These are phyloP conservation scores for Achaetomiella virescens DNA, from an alignment of 495 filamentous ascomycete genomes.

Conservation along the genomic window DNA sequence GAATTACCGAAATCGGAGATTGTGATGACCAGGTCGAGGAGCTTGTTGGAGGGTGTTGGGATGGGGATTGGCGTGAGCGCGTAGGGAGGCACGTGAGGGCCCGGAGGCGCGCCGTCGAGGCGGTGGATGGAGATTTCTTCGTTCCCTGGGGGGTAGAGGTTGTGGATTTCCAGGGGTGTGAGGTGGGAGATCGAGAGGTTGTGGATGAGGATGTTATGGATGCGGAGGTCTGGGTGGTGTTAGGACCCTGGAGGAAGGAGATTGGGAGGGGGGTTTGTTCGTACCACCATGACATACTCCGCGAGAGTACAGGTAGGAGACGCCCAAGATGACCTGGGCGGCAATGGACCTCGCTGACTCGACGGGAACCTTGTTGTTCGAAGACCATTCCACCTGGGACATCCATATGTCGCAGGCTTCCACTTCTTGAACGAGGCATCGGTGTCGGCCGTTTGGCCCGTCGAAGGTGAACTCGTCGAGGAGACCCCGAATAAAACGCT, in stretches of 20 bases:
- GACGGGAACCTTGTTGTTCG: not conserved
- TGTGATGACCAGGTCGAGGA: not conserved
- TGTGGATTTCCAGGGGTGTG: not conserved
- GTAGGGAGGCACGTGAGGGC: not conserved
- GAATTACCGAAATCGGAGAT: constrained; percentile 1
- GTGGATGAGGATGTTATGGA: not conserved
- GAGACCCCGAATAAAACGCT: not conserved
- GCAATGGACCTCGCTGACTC: constrained; percentile 1
- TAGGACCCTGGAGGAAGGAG: not conserved
- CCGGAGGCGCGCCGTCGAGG: not conserved
- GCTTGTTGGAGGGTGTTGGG: not conserved
- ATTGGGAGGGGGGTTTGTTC: not conserved
- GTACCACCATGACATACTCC: not conserved
- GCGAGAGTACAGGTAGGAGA: not conserved
- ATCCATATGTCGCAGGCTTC: not conserved
- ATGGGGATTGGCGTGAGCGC: not conserved
- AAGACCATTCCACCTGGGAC: not conserved
- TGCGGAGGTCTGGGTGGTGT: not conserved
- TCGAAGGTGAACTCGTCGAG: not conserved
- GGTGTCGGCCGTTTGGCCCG: not conserved
- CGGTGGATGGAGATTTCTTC: not conserved
- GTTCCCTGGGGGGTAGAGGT: not conserved
- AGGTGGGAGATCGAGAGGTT: not conserved
- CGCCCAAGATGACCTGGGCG: not conserved
- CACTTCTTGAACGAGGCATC: not conserved